phyloP scores from a whole-genome alignment of 768 basidiomycete species.

The Vararia minispora region DNA sequence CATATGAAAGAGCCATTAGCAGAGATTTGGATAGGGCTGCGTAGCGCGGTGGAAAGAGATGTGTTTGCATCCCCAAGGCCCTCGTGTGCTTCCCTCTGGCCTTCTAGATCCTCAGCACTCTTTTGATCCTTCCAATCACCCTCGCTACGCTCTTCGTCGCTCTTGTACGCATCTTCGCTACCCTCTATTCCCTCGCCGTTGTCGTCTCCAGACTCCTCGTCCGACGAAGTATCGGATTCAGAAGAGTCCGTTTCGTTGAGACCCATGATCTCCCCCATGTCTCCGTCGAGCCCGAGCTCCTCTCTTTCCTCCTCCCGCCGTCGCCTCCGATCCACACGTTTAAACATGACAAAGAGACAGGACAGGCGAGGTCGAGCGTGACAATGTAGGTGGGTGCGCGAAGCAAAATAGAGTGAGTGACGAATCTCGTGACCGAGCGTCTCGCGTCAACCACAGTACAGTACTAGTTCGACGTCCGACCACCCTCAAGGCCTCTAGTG shows the following conservation, averaged over 20 bases:
- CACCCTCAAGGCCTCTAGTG: too few relatives aligned
- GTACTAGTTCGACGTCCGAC: too few relatives aligned
- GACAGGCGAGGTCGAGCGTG: too few relatives aligned
- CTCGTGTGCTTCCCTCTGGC: slow-evolving; percentile 14
- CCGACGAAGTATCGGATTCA: slow-evolving; percentile 44
- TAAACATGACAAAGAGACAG: too few relatives aligned
- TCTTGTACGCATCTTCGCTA: slow-evolving; percentile 16
- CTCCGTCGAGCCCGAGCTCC: slow-evolving; percentile 50
- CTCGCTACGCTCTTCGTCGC: slow-evolving; percentile 9
- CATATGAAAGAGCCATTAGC: too few relatives aligned
- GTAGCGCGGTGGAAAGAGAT: slow-evolving; percentile 43
- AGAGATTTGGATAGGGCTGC: slow-evolving; percentile 53
- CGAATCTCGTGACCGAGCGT: too few relatives aligned
- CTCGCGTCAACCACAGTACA: too few relatives aligned
- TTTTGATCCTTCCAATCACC: slow-evolving; percentile 12
- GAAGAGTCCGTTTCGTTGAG: slow-evolving; percentile 69
- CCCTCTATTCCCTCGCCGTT: slow-evolving; percentile 10
- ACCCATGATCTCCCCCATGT: slow-evolving; percentile 53
- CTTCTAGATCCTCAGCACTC: slow-evolving; percentile 15
- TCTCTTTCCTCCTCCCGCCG: slow-evolving; percentile 53
- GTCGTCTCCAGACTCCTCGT: slow-evolving; percentile 20
- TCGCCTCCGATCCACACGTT: slow-evolving; percentile 60
- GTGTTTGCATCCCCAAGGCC: slow-evolving; percentile 21
- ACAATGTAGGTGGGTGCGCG: too few relatives aligned
- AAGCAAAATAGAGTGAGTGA: too few relatives aligned